Base-by-base conservation (phyloP, 1,139 yeast genomes). In the Geotrichum bryndzae region DNA sequence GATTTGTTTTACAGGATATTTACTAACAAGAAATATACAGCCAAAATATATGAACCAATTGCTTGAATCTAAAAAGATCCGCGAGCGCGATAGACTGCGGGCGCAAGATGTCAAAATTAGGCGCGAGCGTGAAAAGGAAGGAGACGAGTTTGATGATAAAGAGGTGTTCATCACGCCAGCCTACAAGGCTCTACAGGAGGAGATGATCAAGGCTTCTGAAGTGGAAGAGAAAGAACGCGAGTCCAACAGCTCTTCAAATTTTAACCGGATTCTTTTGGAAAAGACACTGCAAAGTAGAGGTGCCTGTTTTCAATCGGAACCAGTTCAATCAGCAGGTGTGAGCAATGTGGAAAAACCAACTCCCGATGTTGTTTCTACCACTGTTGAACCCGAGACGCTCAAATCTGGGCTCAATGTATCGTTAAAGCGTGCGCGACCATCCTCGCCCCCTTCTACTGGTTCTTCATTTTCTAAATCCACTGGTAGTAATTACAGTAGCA, bases 141-240 rank as follows among this genome's bases (percentile, higher is more conserved):
- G 79, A 1, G 79, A 79, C 50, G 72, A 73, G 58, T 75, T 68
- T 60, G 74, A 72, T 7, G 79, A 72, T 33, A 78, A 76, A 64
- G 83, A 80, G 57, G 74, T 69, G 56, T 80, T 80, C 68, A 79
- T 79, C 4, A 78, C 84, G 0, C 64, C 74, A 0, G 78, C 80
- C 0, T 82, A 81, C 64, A 74, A 76, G 63, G 67, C 70, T 53
- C 76, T 75, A 59, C 76, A 74, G 63, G 74, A 73, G 41, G 76
- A 74, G 57, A 57, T 74, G 18, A 67, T 68, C 51, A 61, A 63
- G 51, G 64, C 60, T 54, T 63, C 67, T 35, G 65, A 62, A 41
- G 70, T 68, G 53, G 77, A 73, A 45, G 72, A 67, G 58, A 62
- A 61, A 33, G 61, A 56, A 38, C 54, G 59, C 13, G 46, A 56